Evolutionary conservation across 768 basidiomycete genomes (phyloP).

Genomic region (Termitomyces eurrhizus): DNA sequence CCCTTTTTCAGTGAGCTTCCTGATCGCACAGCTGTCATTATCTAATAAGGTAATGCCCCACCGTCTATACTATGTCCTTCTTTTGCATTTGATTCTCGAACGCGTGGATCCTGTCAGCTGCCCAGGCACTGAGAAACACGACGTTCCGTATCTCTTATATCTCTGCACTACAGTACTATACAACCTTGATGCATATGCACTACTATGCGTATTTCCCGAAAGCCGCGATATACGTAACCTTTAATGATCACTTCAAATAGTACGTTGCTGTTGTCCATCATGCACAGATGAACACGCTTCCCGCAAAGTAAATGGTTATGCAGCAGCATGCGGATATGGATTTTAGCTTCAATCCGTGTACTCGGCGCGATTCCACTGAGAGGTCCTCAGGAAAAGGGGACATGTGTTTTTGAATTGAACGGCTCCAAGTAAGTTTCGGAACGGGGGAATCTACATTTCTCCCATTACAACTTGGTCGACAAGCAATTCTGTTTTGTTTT

Average conservation of each 20-base stretch:
- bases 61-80: conserved; percentile 1
- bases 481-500: neutral
- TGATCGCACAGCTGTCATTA: conserved; percentile 9
- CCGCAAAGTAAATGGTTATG: neutral
- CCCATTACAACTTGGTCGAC: neutral
- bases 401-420: neutral
- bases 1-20: conserved; percentile 16
- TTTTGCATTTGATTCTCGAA: conserved; percentile 4
- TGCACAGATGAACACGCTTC: neutral
- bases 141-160: neutral
- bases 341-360: neutral
- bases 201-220: neutral
- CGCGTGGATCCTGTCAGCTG: conserved; percentile 9
- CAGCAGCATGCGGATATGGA: neutral
- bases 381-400: neutral
- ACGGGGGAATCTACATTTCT: neutral
- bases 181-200: neutral
- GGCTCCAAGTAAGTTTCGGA: neutral
- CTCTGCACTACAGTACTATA: neutral
- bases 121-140: neutral
- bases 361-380: neutral
- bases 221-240: neutral
- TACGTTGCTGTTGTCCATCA: neutral
- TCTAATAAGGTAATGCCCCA: neutral
- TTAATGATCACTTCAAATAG: neutral